These are phyloP conservation scores for Tuber umbilicatum DNA, from an alignment of 495 filamentous ascomycete genomes.

Conservation along the genomic window DNA sequence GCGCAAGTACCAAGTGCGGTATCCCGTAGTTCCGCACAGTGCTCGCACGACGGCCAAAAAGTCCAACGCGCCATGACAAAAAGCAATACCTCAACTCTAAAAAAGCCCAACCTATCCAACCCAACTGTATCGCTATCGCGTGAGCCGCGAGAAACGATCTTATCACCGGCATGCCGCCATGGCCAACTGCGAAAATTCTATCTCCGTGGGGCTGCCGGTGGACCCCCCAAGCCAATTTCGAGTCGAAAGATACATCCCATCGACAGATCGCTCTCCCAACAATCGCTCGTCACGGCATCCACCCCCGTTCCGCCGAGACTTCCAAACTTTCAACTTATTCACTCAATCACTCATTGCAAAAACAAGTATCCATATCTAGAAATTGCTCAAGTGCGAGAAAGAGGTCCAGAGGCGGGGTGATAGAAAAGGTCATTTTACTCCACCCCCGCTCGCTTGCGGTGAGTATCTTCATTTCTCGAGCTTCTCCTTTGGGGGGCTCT, in stretches of 20 bases:
- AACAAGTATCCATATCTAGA: too few relatives aligned
- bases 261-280: too few relatives aligned
- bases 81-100: neutral
- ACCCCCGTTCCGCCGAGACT: too few relatives aligned
- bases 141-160: neutral
- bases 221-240: neutral
- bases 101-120: neutral
- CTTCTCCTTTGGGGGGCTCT: neutral
- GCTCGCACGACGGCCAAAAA: too few relatives aligned
- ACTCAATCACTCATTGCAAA: neutral
- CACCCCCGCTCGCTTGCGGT: neutral
- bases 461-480: neutral
- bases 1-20: too few relatives aligned
- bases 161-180: neutral
- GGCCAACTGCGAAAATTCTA: neutral
- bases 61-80: neutral
- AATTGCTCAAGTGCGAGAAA: neutral
- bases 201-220: neutral
- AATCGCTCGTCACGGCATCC: too few relatives aligned
- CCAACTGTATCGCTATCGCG: neutral
- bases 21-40: too few relatives aligned
- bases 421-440: neutral
- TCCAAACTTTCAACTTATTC: neutral
- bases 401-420: too few relatives aligned
- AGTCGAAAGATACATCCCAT: too few relatives aligned